Conservation (phyloP, 2,329 filamentous ascomycete species). For the Apiospora rasikravindrae region DNA sequence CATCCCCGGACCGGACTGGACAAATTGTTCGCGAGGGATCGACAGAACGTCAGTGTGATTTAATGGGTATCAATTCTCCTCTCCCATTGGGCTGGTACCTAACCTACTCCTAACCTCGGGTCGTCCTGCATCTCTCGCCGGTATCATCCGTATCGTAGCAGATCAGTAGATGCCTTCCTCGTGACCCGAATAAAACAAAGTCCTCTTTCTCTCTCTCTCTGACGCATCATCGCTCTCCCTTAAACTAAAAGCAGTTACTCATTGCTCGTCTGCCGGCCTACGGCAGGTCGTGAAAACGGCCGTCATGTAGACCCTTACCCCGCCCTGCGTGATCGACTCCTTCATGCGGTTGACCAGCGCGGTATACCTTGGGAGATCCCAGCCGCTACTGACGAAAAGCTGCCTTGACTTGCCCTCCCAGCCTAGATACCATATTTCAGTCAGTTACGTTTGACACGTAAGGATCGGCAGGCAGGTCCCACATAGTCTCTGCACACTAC, state of each 20-base stretch:
- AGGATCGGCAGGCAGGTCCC: background rate
- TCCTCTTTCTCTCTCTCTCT: background rate
- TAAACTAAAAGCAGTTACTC: background rate
- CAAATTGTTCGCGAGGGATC: background rate
- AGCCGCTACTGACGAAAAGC: conserved; percentile 13
- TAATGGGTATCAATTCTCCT: conserved; percentile 7
- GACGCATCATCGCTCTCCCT: background rate
- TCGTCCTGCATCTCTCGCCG: background rate
- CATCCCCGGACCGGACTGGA: background rate
- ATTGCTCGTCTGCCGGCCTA: background rate
- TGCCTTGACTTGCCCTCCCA: conserved; percentile 15
- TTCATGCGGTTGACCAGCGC: background rate
- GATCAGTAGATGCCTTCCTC: background rate
- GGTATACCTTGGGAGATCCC: background rate
- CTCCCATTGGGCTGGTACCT: background rate
- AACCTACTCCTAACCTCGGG: background rate
- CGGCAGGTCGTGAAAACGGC: conserved; percentile 11
- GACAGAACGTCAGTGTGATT: too few species aligned
- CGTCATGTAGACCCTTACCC: conserved; percentile 7
- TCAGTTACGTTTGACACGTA: background rate
- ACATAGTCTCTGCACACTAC: background rate
- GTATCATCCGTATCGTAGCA: background rate
- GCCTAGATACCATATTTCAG: background rate
- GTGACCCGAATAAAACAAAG: background rate
- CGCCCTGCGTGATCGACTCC: background rate